These are phyloP conservation scores for Lecanicillium sp. DNA, from an alignment of 2,329 filamentous ascomycete species.

Conservation along the genomic window DNA sequence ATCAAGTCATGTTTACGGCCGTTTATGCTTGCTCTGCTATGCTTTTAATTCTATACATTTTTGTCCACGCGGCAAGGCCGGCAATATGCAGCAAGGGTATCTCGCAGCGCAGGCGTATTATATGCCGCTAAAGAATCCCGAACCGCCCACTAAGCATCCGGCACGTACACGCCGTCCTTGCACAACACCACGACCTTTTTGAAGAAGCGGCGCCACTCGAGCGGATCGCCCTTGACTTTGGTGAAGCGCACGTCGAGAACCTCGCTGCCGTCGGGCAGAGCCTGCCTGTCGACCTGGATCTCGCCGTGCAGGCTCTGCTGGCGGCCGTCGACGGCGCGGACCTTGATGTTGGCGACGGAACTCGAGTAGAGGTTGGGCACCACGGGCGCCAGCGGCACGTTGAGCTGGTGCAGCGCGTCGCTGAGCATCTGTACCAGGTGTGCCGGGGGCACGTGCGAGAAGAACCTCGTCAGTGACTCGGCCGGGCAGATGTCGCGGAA, in stretches of 20 bases:
- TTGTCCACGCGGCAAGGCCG: no score
- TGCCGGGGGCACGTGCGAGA: conserved; percentile 68
- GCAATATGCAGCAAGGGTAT: no score
- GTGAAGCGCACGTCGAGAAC: conserved; percentile 82
- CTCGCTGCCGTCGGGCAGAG: conserved; percentile 48
- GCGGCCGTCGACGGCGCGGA: conserved; percentile 67
- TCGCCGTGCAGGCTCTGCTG: conserved; percentile 68
- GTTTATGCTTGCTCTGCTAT: conserved; percentile 1
- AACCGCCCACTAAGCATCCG: conserved; percentile 27
- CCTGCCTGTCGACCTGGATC: conserved; percentile 62
- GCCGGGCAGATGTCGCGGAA: conserved; percentile 89
- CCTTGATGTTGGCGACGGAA: conserved; percentile 55
- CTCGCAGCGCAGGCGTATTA: no score
- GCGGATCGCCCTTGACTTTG: conserved; percentile 89
- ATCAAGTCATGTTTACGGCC: conserved; percentile 2
- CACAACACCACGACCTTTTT: conserved; percentile 88
- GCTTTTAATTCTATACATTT: conserved; percentile 1
- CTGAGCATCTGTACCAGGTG: conserved; percentile 73
- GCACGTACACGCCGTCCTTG: conserved; percentile 69
- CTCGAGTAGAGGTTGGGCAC: conserved; percentile 42
- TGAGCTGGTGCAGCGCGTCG: conserved; percentile 77
- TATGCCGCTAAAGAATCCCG: conserved; percentile 4
- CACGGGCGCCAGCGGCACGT: conserved; percentile 60
- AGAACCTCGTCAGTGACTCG: conserved; percentile 84
- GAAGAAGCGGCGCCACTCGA: conserved; percentile 96